A percentile compares a stretch with the other conserved stretches of the same genome.
These are phyloP conservation scores for Colletotrichum sp. DNA, from an alignment of 2,329 filamentous ascomycete genomes.

Conservation along the genomic window DNA sequence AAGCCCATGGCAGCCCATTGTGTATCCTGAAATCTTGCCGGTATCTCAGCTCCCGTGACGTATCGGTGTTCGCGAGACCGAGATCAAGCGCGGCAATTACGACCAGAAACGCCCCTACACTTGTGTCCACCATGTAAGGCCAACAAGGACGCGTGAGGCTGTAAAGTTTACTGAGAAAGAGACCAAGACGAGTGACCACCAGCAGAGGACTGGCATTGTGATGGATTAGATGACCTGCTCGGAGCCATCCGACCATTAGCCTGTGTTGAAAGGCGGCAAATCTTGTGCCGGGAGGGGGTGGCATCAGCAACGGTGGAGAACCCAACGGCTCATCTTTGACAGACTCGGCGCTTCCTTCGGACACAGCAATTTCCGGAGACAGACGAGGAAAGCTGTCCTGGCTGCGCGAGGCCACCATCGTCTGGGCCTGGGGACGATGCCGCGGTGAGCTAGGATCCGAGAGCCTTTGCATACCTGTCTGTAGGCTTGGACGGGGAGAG, in stretches of 20 bases:
- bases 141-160: slow-evolving; percentile 72
- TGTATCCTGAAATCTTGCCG: background rate
- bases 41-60: background rate
- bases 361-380: slow-evolving; percentile 32
- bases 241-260: slow-evolving; percentile 39
- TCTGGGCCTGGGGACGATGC: slow-evolving; percentile 24
- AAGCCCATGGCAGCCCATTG: slow-evolving; percentile 22
- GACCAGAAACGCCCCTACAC: slow-evolving; percentile 71
- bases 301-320: slow-evolving; percentile 52
- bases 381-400: slow-evolving; percentile 38
- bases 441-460: slow-evolving; percentile 30
- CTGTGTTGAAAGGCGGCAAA: slow-evolving; percentile 36
- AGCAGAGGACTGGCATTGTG: slow-evolving; percentile 34
- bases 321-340: slow-evolving; percentile 22
- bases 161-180: slow-evolving; percentile 74
- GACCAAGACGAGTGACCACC: slow-evolving; percentile 53
- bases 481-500: slow-evolving; percentile 29
- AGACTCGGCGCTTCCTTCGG: slow-evolving; percentile 9
- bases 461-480: slow-evolving; percentile 36
- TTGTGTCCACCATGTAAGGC: slow-evolving; percentile 70
- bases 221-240: slow-evolving; percentile 30
- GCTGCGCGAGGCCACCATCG: slow-evolving; percentile 45
- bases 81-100: slow-evolving; percentile 72
- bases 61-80: slow-evolving; percentile 36
- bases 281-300: slow-evolving; percentile 46